Conservation (phyloP, 176 grass and related monocot species). For the Neostapfia colusana region DNA sequence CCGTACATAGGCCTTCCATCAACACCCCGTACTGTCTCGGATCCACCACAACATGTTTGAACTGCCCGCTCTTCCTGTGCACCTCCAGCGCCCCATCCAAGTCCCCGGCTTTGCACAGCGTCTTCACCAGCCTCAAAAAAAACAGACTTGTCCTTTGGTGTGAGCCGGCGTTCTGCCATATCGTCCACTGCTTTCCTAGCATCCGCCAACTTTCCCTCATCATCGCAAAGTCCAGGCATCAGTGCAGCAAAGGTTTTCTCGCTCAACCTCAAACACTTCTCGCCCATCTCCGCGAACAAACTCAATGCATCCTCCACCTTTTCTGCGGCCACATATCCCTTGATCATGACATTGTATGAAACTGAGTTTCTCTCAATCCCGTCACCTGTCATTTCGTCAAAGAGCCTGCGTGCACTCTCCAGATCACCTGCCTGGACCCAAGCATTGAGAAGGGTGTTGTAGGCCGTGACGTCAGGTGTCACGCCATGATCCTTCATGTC, state of each 20-base stretch:
- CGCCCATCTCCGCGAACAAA: conserved; percentile 65
- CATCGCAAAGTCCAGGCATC: conserved; percentile 91
- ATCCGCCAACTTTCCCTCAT: conserved; percentile 54
- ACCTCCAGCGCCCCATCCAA: conserved; percentile 78
- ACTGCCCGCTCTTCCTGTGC: conserved; percentile 64
- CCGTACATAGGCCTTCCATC: conserved; percentile 73
- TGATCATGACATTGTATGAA: conserved; percentile 93
- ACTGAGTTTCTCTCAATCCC: conserved; percentile 57
- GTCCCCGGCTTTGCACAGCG: conserved; percentile 66
- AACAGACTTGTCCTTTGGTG: conserved; percentile 80
- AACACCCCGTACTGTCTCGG: conserved; percentile 69
- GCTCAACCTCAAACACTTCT: conserved; percentile 71
- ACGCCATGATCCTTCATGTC: conserved; percentile 78
- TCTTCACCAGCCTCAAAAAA: conserved; percentile 69
- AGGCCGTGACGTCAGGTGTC: conserved; percentile 57
- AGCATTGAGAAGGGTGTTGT: conserved; percentile 75
- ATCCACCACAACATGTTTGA: conserved; percentile 66
- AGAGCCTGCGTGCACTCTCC: conserved; percentile 74
- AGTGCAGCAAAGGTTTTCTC: conserved; percentile 90
- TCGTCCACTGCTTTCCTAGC: conserved; percentile 58
- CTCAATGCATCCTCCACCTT: conserved; percentile 60
- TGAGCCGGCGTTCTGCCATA: conserved; percentile 69
- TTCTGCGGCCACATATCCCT: conserved; percentile 57
- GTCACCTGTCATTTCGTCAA: conserved; percentile 57
- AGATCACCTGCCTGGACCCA: conserved; percentile 67